Percentiles rank a stretch among this genome's conserved stretches.
Conservation (phyloP, 805 yeast genomes). For the Nakazawaea anatomiae region DNA sequence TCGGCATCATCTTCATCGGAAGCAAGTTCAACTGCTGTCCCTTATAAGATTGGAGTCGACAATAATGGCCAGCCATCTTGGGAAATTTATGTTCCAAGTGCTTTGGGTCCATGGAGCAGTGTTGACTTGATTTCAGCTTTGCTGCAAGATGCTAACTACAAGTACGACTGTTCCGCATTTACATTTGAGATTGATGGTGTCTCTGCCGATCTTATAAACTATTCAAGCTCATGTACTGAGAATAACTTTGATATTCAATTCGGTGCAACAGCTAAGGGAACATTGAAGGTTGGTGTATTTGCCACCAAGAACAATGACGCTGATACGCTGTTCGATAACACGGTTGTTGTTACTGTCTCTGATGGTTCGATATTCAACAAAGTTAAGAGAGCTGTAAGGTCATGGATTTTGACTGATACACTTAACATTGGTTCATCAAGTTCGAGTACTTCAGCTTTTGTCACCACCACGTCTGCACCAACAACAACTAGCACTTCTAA, state of each 20-base stretch:
- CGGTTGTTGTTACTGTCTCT: constrained; percentile 3
- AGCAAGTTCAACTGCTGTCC: constrained; percentile 4
- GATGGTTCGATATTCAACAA: constrained; percentile 12
- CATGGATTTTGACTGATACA: constrained; percentile 7
- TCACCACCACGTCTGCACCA: constrained; percentile 11
- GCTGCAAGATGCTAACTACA: neutral
- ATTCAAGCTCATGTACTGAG: constrained; percentile 7
- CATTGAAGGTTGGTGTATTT: constrained; percentile 5
- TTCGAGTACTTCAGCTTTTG: constrained; percentile 9
- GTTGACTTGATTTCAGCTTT: constrained; percentile 1
- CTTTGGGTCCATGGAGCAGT: constrained; percentile 3
- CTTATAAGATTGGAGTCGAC: constrained; percentile 6
- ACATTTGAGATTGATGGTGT: constrained; percentile 3
- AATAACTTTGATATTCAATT: constrained; percentile 7
- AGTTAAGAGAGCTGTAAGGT: constrained; percentile 4
- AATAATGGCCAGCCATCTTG: constrained; percentile 9
- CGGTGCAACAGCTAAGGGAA: neutral
- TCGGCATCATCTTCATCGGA: constrained; percentile 8
- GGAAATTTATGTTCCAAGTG: constrained; percentile 8
- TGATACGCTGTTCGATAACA: constrained; percentile 2
- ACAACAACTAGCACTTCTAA: neutral
- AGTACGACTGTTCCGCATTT: constrained; percentile 8
- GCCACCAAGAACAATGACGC: constrained; percentile 1
- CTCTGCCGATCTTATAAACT: neutral
- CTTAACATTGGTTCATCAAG: constrained; percentile 12